phyloP scores from a whole-genome alignment of 2,329 filamentous ascomycete genomes.

The Volutella citrinella region DNA sequence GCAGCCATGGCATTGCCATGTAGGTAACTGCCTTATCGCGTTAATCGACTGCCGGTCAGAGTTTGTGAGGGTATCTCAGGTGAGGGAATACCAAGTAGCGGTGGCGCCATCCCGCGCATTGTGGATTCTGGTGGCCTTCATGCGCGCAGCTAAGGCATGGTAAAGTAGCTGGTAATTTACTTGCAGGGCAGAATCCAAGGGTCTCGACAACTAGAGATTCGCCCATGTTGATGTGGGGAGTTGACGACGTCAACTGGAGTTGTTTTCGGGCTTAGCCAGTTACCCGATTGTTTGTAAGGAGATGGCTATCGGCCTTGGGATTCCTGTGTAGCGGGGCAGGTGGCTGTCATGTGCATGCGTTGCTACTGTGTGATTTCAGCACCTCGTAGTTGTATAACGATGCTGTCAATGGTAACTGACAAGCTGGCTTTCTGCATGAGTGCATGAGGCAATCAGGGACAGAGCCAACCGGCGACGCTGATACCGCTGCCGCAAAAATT shows the following conservation, averaged over 20 bases:
- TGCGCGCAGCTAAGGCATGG: too few species aligned
- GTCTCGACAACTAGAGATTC: too few species aligned
- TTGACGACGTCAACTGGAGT: constrained; percentile 2
- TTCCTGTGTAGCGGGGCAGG: constrained; percentile 3
- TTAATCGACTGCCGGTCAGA: constrained; percentile 1
- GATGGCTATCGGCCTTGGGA: too few species aligned
- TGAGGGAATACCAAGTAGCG: constrained; percentile 9
- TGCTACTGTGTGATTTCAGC: too few species aligned
- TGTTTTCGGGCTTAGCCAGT: too few species aligned
- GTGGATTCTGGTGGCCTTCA: neutral
- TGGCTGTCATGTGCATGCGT: too few species aligned
- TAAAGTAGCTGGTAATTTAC: too few species aligned
- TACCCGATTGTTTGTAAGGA: too few species aligned
- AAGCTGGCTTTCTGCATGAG: constrained; percentile 1
- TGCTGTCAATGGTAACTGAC: too few species aligned
- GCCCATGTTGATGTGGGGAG: too few species aligned
- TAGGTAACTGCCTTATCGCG: neutral
- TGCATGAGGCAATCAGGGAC: constrained; percentile 3
- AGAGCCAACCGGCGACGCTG: constrained; percentile 3
- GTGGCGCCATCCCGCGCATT: constrained; percentile 4
- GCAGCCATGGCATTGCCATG: constrained; percentile 8
- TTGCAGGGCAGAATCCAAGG: too few species aligned
- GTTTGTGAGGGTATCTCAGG: constrained; percentile 3
- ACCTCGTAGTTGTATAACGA: too few species aligned
- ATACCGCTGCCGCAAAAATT: constrained; percentile 4